phyloP scores from a whole-genome alignment of 148 eudicot species.

The Silene latifolia region DNA sequence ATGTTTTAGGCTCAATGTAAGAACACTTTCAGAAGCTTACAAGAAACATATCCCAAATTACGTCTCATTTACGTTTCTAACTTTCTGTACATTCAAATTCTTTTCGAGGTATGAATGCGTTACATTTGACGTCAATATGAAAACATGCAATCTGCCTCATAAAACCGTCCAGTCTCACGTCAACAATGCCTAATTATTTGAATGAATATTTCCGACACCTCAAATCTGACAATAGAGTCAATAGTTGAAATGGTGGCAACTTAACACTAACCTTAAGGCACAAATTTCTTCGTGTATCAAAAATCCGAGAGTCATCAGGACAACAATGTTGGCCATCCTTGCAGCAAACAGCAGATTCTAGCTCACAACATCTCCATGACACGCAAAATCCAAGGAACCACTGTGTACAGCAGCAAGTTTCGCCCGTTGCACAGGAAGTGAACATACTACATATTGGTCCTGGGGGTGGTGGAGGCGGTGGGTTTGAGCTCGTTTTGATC shows the following conservation, averaged over 20 bases:
- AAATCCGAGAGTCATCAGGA: constrained; percentile 62
- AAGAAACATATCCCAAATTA: no score
- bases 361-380: constrained; percentile 76
- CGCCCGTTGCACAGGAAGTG: constrained; percentile 57
- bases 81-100: no score
- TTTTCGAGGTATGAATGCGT: no score
- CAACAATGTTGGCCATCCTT: constrained; percentile 51
- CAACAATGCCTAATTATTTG: no score
- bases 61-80: no score
- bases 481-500: constrained; percentile 71
- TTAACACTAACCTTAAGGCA: constrained; percentile 82
- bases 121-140: no score
- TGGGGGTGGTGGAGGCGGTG: constrained; percentile 77
- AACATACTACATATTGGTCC: constrained; percentile 69
- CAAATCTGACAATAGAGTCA: no score
- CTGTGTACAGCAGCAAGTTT: constrained; percentile 75
- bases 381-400: constrained; percentile 51
- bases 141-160: no score
- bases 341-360: constrained; percentile 76
- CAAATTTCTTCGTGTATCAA: constrained; percentile 46
- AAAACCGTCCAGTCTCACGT: no score
- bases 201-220: no score
- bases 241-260: no score
- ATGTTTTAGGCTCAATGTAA: background rate
- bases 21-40: background rate